Conservation (phyloP, 306 rosid genomes). For the Datisca glomerata region DNA sequence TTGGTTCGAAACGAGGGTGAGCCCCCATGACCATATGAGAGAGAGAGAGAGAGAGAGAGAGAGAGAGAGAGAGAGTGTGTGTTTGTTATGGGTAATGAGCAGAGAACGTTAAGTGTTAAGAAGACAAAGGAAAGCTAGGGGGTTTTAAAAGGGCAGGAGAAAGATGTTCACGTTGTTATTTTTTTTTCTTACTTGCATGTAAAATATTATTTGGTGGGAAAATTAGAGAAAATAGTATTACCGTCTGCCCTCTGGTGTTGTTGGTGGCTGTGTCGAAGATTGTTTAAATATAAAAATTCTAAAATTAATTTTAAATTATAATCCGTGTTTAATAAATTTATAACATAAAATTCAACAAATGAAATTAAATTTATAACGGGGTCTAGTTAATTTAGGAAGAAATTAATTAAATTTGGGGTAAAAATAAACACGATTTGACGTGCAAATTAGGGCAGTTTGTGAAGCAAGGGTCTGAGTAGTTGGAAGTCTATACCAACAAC, state of each 20-base stretch:
- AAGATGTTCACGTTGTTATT: constrained; percentile 16
- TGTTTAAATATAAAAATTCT: no score
- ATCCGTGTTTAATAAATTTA: no score
- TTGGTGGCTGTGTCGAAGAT: no score
- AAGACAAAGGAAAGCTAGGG: constrained; percentile 23
- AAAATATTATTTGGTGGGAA: no score
- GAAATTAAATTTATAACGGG: no score
- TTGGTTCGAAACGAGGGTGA: constrained; percentile 35
- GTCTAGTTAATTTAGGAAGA: no score
- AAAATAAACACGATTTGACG: no score
- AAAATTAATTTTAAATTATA: no score
- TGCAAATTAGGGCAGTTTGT: no score
- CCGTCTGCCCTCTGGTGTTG: no score
- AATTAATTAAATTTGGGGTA: no score
- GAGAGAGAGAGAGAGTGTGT: not conserved
- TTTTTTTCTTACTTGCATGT: constrained; percentile 13
- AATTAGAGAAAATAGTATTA: not conserved
- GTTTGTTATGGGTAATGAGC: not conserved
- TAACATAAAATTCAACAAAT: no score
- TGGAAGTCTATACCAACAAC: constrained; percentile 32
- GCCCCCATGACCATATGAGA: constrained; percentile 32
- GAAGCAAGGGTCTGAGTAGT: constrained; percentile 34
- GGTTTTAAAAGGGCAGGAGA: constrained; percentile 27
- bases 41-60: not conserved
- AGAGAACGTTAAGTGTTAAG: constrained; percentile 8